phyloP scores from a whole-genome alignment of 768 basidiomycete species.

The Rhodotorula diobovata region DNA sequence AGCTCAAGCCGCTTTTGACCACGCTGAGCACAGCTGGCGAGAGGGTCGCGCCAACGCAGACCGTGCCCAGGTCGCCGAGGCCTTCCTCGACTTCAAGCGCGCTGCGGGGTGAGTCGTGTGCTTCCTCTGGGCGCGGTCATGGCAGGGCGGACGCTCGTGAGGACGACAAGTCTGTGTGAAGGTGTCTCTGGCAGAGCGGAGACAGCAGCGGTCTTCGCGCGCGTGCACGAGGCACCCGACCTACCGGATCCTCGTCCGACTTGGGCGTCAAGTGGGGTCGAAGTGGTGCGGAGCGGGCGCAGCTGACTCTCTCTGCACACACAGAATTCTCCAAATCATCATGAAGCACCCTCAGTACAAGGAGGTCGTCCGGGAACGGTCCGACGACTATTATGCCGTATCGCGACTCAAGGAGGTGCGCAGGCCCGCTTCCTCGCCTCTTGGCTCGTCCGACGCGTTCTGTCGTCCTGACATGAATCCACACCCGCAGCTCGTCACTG shows the following conservation, averaged over 20 bases:
- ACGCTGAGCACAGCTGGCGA: neutral
- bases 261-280: too few species aligned
- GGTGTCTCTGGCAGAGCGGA: too few species aligned
- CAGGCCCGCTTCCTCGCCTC: neutral
- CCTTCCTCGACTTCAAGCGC: conserved; percentile 12
- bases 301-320: neutral
- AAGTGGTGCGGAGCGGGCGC: neutral
- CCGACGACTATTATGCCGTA: conserved; percentile 2
- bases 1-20: conserved; percentile 7
- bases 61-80: conserved; percentile 15
- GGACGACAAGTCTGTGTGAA: too few species aligned
- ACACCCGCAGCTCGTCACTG: neutral
- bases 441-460: neutral
- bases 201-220: too few species aligned
- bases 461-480: too few species aligned
- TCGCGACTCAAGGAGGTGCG: neutral
- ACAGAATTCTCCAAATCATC: conserved; percentile 1
- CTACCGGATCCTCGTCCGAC: too few species aligned
- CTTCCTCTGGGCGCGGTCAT: neutral
- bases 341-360: conserved; percentile 8
- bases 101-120: conserved; percentile 20
- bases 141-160: too few species aligned
- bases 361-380: neutral
- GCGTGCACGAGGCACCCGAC: too few species aligned
- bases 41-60: neutral